These are phyloP conservation scores for Pseudogymnoascus sp. DNA, from an alignment of 2,329 filamentous ascomycete genomes.

Conservation along the genomic window DNA sequence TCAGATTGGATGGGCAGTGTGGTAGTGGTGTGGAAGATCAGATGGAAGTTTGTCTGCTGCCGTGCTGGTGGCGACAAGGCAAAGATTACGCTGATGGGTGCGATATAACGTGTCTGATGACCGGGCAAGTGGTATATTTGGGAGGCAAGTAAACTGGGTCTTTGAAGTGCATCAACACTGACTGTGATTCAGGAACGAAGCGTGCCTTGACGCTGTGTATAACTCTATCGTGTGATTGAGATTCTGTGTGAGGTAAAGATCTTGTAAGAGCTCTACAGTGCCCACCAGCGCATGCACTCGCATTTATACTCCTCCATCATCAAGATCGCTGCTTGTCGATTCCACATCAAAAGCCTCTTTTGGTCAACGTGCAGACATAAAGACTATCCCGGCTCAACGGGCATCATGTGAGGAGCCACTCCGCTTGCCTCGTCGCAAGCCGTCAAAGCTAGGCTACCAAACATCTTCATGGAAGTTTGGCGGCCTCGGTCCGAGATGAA, in stretches of 20 bases:
- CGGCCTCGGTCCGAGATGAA: background rate
- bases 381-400: background rate
- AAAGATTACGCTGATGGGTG: background rate
- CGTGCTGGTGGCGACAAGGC: background rate
- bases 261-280: background rate
- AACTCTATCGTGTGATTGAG: background rate
- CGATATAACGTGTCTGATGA: background rate
- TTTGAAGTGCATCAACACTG: background rate
- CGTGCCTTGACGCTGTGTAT: background rate
- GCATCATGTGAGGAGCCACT: background rate
- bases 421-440: background rate
- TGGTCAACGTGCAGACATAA: background rate
- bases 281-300: background rate
- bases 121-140: background rate
- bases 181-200: background rate
- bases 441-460: background rate
- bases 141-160: background rate
- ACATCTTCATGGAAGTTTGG: background rate
- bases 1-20: background rate
- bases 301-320: background rate
- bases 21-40: background rate
- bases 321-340: background rate
- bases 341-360: conserved; percentile 2
- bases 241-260: background rate
- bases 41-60: background rate